Evolutionary conservation across 306 rosid genomes (phyloP), one percentile per base, ranked within the genome.

Genomic region (Rosa rugosa): DNA sequence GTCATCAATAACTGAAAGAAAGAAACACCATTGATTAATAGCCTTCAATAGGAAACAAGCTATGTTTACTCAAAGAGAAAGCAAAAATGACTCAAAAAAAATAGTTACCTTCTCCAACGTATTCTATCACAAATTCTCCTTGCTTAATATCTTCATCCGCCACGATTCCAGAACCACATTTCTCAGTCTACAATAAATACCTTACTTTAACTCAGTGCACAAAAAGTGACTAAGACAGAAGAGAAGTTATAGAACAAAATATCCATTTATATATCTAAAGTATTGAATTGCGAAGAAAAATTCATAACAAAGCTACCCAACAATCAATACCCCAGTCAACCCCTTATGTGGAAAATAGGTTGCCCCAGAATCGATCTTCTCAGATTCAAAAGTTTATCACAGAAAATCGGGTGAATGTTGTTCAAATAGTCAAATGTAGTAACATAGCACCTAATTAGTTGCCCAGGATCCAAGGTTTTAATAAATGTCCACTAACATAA

Each of bases 121-220:
- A 94, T 88, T 94, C 99, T 45, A 92, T 84, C 53, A 92, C 92
- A 83, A 94, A 94, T 72, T 92, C 99, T 87, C 99, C 99, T 51
- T 70, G 86, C 72, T 88, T 91, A 77, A 94, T 88, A 85, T 94
- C 95, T 86, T 94, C 99, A 85, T 86, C 93, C 7, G 97, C 95
- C 82, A 92, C 84, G 67, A 94, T 91, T 82, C 97, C 97, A 82
- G 89, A 91, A 69, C 97, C 99, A 82, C 99, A 94, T 86, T 92
- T 94, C 84, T 91, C 97, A 77, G 97, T 94, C 99, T 94, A 80
- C 88, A 88, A 85, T 71, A 66, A 85, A 83, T 18, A 73, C 66
- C 79, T 54, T 78, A 78, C 66, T 75, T 53, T 74, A 85, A 71
- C 73, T 82, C 75, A 66, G 50, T 18, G 66, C 12, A 23, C 60